phyloP scores from a whole-genome alignment of 257 asterid species.

The Solanum ossicruentum region DNA sequence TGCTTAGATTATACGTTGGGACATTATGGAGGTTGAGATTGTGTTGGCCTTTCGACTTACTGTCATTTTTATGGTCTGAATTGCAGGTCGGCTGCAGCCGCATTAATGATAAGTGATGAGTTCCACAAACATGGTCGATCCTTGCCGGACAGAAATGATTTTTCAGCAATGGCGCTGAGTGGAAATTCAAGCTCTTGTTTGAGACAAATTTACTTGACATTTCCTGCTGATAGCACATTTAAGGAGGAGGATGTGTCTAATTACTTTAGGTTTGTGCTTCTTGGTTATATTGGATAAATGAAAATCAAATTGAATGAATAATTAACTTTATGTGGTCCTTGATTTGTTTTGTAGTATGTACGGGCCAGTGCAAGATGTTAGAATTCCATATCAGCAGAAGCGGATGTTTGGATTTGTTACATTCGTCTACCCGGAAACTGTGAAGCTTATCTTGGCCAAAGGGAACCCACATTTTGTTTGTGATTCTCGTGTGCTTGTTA shows the following conservation, averaged over 20 bases:
- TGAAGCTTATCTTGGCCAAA: slow-evolving; percentile 42
- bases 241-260: slow-evolving; percentile 85
- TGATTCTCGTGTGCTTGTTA: slow-evolving; percentile 52
- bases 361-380: slow-evolving; percentile 62
- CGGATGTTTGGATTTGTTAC: slow-evolving; percentile 94
- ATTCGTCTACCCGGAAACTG: slow-evolving; percentile 47
- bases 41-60: background rate
- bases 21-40: background rate
- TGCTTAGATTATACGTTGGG: background rate
- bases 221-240: slow-evolving; percentile 86
- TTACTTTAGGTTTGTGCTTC: slow-evolving; percentile 53
- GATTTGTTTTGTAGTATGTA: slow-evolving; percentile 35
- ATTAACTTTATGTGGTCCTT: background rate
- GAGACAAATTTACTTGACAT: slow-evolving; percentile 75
- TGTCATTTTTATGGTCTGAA: background rate
- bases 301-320: background rate
- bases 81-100: slow-evolving; percentile 23
- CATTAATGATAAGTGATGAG: slow-evolving; percentile 22
- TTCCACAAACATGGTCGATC: slow-evolving; percentile 21
- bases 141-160: slow-evolving; percentile 30
- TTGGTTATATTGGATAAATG: background rate
- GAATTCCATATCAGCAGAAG: slow-evolving; percentile 62
- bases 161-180: slow-evolving; percentile 39
- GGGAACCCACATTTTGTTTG: slow-evolving; percentile 65
- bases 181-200: slow-evolving; percentile 45